A percentile compares a stretch with the other conserved stretches of the same genome.
phyloP scores from a whole-genome alignment of 1,284 basidiomycete genomes.

The Ceratobasidium sp. region DNA sequence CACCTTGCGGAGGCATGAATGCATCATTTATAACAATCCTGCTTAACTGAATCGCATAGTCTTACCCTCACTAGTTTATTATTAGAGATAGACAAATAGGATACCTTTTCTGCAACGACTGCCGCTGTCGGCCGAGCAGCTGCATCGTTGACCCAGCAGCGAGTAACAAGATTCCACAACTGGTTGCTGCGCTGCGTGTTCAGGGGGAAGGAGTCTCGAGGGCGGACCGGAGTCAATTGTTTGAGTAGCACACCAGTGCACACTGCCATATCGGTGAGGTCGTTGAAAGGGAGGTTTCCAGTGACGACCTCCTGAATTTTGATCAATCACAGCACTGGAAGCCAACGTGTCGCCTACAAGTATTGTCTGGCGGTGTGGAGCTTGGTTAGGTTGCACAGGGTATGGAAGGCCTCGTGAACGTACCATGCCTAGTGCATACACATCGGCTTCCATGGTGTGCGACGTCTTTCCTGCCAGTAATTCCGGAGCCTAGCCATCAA shows the following conservation, averaged over 20 bases:
- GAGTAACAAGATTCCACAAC: neutral
- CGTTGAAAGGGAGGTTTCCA: neutral
- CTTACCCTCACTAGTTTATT: neutral
- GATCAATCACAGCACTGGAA: neutral
- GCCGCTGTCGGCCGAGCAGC: neutral
- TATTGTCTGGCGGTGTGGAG: neutral
- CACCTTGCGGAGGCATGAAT: neutral
- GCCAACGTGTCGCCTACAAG: neutral
- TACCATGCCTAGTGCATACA: conserved; percentile 23
- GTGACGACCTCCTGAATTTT: conserved; percentile 5
- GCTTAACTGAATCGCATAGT: neutral
- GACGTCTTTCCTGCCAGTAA: neutral
- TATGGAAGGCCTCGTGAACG: neutral
- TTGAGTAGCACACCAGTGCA: neutral
- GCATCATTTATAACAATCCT: neutral
- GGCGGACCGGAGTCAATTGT: neutral
- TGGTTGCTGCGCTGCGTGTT: neutral
- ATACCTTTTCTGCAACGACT: neutral
- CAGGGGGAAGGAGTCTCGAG: neutral
- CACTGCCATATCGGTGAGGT: neutral
- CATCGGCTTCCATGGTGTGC: neutral
- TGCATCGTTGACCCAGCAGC: neutral
- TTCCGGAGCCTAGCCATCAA: conserved; percentile 1
- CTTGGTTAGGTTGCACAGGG: neutral
- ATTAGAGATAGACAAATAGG: neutral